Evolutionary conservation across 2,329 filamentous ascomycete species (phyloP).

Genomic region (Microsporum canis): DNA sequence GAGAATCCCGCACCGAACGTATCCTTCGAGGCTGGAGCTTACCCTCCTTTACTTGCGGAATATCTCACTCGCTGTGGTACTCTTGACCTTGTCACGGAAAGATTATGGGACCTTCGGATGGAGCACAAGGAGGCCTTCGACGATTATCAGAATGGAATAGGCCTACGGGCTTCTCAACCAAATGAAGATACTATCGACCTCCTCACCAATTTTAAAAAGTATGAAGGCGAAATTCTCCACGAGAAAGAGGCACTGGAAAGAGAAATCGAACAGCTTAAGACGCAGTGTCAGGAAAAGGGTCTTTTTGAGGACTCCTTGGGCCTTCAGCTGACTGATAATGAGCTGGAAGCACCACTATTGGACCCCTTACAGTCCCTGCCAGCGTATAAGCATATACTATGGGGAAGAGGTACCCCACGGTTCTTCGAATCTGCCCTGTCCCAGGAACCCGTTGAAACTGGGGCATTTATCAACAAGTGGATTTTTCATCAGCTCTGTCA

Average conservation of each 20-base stretch:
- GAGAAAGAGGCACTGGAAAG: slow-evolving; percentile 17
- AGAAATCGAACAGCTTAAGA: slow-evolving; percentile 14
- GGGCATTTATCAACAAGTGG: slow-evolving; percentile 23
- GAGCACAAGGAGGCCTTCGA: slow-evolving; percentile 5
- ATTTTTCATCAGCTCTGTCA: slow-evolving; percentile 24
- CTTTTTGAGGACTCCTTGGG: background rate
- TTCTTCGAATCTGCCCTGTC: slow-evolving; percentile 16
- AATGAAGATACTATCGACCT: slow-evolving; percentile 15
- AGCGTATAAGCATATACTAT: background rate
- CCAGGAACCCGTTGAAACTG: slow-evolving; percentile 11
- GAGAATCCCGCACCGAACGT: background rate
- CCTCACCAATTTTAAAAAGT: slow-evolving; percentile 17
- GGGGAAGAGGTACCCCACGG: slow-evolving; percentile 12
- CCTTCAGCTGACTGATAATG: background rate
- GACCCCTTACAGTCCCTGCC: slow-evolving; percentile 4
- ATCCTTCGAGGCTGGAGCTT: background rate
- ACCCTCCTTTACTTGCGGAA: slow-evolving; percentile 7
- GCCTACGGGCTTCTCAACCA: background rate
- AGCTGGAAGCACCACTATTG: background rate
- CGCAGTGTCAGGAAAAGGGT: slow-evolving; percentile 16
- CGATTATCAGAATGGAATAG: slow-evolving; percentile 2
- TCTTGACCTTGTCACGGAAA: slow-evolving; percentile 4
- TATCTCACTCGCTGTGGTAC: slow-evolving; percentile 7
- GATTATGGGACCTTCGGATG: slow-evolving; percentile 6
- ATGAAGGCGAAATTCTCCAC: slow-evolving; percentile 15